Conservation (phyloP, 2,329 filamentous ascomycete species). For the Arthrobotrys iridis region DNA sequence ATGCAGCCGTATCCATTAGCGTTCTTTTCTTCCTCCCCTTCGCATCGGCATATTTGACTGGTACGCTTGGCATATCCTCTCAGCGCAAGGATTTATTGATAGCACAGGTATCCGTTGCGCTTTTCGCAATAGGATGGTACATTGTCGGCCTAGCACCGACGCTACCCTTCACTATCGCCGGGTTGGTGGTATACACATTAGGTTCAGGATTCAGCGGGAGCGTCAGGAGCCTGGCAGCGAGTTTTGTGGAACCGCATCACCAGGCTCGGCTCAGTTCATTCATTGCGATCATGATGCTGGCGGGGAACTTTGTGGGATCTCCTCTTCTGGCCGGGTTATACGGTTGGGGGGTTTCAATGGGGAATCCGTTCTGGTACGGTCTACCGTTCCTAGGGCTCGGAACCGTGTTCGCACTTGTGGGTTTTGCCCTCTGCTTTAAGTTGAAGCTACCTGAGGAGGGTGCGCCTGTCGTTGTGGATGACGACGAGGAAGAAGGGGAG, state of each 20-base stretch:
- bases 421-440: slow-evolving; percentile 34
- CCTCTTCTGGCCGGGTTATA: slow-evolving; percentile 40
- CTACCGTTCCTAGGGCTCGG: slow-evolving; percentile 36
- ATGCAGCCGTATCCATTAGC: slow-evolving; percentile 38
- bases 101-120: slow-evolving; percentile 27
- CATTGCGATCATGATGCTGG: slow-evolving; percentile 36
- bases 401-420: slow-evolving; percentile 20
- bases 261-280: slow-evolving; percentile 45
- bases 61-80: slow-evolving; percentile 25
- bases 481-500: neutral
- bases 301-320: slow-evolving; percentile 46
- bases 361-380: slow-evolving; percentile 41
- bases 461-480: slow-evolving; percentile 17
- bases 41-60: slow-evolving; percentile 28
- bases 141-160: slow-evolving; percentile 37
- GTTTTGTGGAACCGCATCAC: slow-evolving; percentile 50
- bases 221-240: slow-evolving; percentile 43
- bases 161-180: slow-evolving; percentile 18
- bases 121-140: slow-evolving; percentile 39
- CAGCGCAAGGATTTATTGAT: slow-evolving; percentile 49
- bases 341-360: slow-evolving; percentile 33
- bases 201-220: slow-evolving; percentile 46
- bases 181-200: slow-evolving; percentile 30
- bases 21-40: slow-evolving; percentile 36
- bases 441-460: slow-evolving; percentile 32